These are phyloP conservation scores for Pterocarpus macrocarpus DNA, from an alignment of 306 rosid species.

Conservation along the genomic window DNA sequence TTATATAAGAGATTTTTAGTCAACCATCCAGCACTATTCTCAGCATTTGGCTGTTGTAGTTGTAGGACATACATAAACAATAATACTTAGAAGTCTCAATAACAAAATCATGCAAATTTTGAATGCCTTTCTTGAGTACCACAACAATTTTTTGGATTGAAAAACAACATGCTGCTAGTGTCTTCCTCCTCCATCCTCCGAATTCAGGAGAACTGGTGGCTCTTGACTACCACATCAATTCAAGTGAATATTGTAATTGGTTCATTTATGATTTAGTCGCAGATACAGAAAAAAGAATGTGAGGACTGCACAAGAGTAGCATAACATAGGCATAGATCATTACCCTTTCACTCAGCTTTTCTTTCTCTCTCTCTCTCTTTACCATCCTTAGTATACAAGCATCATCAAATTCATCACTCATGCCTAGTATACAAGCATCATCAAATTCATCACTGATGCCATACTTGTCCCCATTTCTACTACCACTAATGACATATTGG, in stretches of 20 bases:
- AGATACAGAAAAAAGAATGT: neutral
- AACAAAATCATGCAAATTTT: slow-evolving; percentile 31
- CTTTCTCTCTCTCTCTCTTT: neutral
- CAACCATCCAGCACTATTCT: neutral
- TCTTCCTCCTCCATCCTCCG: neutral
- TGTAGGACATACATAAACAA: neutral
- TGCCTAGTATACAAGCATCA: neutral
- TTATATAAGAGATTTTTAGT: slow-evolving; percentile 23
- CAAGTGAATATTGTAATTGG: slow-evolving; percentile 25
- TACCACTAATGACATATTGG: neutral
- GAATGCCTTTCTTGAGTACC: neutral
- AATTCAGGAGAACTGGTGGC: neutral
- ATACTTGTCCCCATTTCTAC: slow-evolving; percentile 4
- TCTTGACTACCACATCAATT: neutral
- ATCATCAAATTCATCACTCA: no score
- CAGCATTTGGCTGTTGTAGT: slow-evolving; percentile 5
- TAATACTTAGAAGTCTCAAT: neutral
- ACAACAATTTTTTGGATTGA: neutral
- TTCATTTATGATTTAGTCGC: slow-evolving; percentile 24
- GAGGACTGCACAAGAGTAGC: neutral
- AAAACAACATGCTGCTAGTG: slow-evolving; percentile 2
- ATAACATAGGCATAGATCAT: neutral
- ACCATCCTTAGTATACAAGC: neutral
- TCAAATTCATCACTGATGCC: neutral
- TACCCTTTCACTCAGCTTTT: slow-evolving; percentile 2